These are phyloP conservation scores for Aspergillus bridgeri DNA, from an alignment of 495 filamentous ascomycete genomes.

Conservation along the genomic window DNA sequence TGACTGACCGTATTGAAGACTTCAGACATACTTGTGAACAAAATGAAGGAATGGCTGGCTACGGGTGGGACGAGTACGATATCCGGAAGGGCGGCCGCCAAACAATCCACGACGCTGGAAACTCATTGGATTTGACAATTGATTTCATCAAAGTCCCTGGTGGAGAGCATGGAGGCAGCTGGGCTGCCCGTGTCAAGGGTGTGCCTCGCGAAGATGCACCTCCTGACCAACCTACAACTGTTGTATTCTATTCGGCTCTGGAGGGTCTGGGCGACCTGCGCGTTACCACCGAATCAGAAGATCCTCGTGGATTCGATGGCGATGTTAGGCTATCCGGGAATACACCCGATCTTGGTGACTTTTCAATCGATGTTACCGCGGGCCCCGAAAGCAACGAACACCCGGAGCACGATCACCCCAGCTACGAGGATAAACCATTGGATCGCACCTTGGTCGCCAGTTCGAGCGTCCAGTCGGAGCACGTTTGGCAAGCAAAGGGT, in stretches of 20 bases:
- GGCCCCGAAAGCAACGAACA: constrained; percentile 60
- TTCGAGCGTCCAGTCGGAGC: constrained; percentile 59
- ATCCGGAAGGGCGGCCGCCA: constrained; percentile 80
- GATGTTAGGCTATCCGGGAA: constrained; percentile 74
- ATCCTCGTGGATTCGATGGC: constrained; percentile 59
- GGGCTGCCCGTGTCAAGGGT: constrained; percentile 86
- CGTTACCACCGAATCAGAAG: constrained; percentile 48
- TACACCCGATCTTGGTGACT: constrained; percentile 74
- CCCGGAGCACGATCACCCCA: constrained; percentile 58
- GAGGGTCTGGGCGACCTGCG: constrained; percentile 72
- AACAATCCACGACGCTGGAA: constrained; percentile 83
- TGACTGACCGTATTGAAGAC: constrained; percentile 45
- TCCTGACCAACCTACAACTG: constrained; percentile 63
- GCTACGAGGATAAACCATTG: constrained; percentile 69
- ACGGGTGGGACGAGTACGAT: constrained; percentile 97
- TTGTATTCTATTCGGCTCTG: constrained; percentile 76
- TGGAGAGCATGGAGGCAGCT: constrained; percentile 82
- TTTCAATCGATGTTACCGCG: constrained; percentile 73
- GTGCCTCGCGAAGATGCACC: constrained; percentile 66
- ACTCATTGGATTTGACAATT: constrained; percentile 84
- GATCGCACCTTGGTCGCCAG: constrained; percentile 74
- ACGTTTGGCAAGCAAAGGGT: constrained; percentile 84
- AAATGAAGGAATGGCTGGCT: constrained; percentile 88
- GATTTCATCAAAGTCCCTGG: constrained; percentile 92
- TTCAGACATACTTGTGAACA: constrained; percentile 96